Evolutionary conservation across 176 grass and related monocot genomes (phyloP).

Genomic region (Puccinellia tenuiflora): DNA sequence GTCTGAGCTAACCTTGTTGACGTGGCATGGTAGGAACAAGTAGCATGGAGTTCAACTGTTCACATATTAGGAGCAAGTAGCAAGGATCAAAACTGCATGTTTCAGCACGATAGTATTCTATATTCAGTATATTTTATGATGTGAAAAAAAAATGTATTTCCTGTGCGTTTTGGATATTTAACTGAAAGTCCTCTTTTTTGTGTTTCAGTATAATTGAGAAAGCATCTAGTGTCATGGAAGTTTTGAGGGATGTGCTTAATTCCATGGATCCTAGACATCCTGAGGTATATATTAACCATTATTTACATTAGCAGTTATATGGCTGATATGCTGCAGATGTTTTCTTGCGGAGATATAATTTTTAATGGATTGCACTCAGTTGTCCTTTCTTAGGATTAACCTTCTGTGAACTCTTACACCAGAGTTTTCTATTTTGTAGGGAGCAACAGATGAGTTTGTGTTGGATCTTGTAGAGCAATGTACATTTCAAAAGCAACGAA

Average conservation of each 20-base stretch:
- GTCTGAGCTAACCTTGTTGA: neutral
- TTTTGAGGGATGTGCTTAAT: conserved; percentile 81
- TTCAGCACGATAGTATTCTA: neutral
- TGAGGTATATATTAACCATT: conserved; percentile 54
- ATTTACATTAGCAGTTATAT: neutral
- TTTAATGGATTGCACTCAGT: neutral
- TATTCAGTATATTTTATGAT: neutral
- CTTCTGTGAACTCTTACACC: neutral
- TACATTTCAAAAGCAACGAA: conserved; percentile 89
- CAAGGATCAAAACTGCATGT: neutral
- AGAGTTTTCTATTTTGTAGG: conserved; percentile 36
- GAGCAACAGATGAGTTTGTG: conserved; percentile 84
- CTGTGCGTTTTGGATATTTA: neutral
- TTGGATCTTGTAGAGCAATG: conserved; percentile 96
- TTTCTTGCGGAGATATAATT: neutral
- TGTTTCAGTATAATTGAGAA: conserved; percentile 78
- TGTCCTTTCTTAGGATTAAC: neutral
- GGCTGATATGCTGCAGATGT: neutral
- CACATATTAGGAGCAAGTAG: neutral
- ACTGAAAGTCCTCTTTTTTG: neutral
- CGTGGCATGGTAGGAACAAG: neutral
- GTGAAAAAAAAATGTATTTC: neutral
- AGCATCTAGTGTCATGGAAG: conserved; percentile 77
- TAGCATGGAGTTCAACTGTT: neutral
- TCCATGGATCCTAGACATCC: conserved; percentile 78